Evolutionary conservation across 176 grass and related monocot species (phyloP), one percentile per base, ranked within the genome.

Genomic region (Rhipidocladum racemiflorum): DNA sequence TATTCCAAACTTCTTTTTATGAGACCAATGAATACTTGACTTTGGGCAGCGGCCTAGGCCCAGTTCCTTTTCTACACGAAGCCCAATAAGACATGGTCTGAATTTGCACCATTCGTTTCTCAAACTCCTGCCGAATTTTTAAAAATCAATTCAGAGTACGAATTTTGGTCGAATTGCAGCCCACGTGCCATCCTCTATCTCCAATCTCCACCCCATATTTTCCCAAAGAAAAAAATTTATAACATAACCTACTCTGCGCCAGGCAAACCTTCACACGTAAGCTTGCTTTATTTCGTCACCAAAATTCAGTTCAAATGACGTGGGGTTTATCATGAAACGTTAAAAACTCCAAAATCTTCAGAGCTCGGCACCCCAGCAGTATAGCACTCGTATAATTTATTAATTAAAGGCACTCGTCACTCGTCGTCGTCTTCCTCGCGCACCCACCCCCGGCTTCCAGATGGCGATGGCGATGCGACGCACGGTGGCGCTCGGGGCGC

Each of bases 391-490:
- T n/a, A n/a, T n/a, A n/a, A n/a, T n/a, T n/a, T n/a, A n/a, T n/a
- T n/a, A n/a, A n/a, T n/a, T 34, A 34, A 34, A 34, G 32, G n/a
- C n/a, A n/a, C n/a, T n/a, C n/a, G n/a, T n/a, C 49, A 68, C 23
- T 71, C 27, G 56, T 87, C 81, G 70, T 85, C 70, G 54, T 49
- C 71, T 61, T 68, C 87, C 66, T 87, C 79, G n/a, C 70, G 12
- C 71, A 21, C 54, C 27, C 55, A 35, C 71, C 45, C 71, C 45
- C 44, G 34, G 61, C 15, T 10, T 44, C 67, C 27, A 2, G 56
- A 75, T 75, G 87, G 25, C 73, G 73, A 91, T 91, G 90, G 75
- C 84, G 84, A 81, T 89, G 90, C 74, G 64, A 83, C 84, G 77
- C 77, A 80, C 85, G 51, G 88, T 59, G 72, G 88, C 77, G 67